Percentiles rank a stretch among this genome's conserved stretches.
Evolutionary conservation across 2,329 filamentous ascomycete species (phyloP).

Genomic region (Microcyclospora tardicrescens): DNA sequence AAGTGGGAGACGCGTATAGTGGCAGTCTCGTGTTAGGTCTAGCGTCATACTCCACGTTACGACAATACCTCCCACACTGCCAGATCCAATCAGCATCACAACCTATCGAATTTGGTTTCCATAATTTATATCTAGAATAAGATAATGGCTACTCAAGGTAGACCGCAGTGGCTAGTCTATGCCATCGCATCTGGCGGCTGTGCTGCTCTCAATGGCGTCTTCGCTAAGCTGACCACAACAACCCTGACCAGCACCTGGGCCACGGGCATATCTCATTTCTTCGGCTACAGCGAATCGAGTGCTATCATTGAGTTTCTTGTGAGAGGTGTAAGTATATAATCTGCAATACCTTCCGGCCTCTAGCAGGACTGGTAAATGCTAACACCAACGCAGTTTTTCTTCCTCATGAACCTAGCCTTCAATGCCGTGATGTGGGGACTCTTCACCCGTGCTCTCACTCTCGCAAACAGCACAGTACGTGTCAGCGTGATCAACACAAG

Average conservation of each 20-base stretch:
- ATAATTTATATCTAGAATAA: too few species aligned
- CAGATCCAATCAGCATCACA: neutral
- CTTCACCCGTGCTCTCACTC: slow-evolving; percentile 65
- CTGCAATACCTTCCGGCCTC: neutral
- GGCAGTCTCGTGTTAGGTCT: slow-evolving; percentile 1
- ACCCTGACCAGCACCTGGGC: slow-evolving; percentile 43
- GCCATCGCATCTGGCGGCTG: slow-evolving; percentile 64
- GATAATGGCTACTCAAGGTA: neutral
- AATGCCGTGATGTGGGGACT: slow-evolving; percentile 77
- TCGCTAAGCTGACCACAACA: slow-evolving; percentile 66
- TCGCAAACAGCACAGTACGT: slow-evolving; percentile 61
- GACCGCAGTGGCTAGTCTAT: slow-evolving; percentile 43
- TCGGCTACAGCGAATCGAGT: slow-evolving; percentile 35
- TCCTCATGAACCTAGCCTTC: slow-evolving; percentile 59
- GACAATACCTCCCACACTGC: neutral
- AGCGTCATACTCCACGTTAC: neutral
- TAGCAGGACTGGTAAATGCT: neutral
- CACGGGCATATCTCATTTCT: slow-evolving; percentile 33
- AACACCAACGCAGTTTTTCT: slow-evolving; percentile 43
- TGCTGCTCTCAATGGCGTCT: slow-evolving; percentile 69
- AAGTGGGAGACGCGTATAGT: slow-evolving; percentile 7
- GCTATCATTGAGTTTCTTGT: slow-evolving; percentile 38
- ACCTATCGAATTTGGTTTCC: too few species aligned
- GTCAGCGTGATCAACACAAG: slow-evolving; percentile 74
- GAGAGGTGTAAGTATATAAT: slow-evolving; percentile 33